Percentiles rank a stretch among this genome's conserved stretches.
phyloP scores from a whole-genome alignment of 2,329 filamentous ascomycete genomes.

The Cercospora brassicicola region DNA sequence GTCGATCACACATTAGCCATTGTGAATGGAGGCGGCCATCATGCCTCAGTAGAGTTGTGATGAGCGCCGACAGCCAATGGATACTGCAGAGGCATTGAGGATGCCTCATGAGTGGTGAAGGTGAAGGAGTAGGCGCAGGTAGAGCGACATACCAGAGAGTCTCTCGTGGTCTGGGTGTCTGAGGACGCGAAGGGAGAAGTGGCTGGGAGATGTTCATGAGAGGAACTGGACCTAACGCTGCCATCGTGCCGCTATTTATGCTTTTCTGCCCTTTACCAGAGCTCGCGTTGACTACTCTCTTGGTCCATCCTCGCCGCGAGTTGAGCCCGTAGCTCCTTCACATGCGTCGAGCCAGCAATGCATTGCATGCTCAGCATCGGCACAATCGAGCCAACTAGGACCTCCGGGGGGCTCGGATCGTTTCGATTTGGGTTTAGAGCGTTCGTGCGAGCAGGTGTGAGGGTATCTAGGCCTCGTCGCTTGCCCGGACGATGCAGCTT shows the following conservation, averaged over 20 bases:
- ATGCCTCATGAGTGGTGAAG: neutral
- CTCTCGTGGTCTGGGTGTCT: slow-evolving; percentile 3
- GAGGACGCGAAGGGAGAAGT: slow-evolving; percentile 14
- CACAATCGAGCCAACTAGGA: slow-evolving; percentile 45
- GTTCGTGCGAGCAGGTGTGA: slow-evolving; percentile 31
- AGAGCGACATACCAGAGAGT: slow-evolving; percentile 21
- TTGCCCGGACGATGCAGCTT: slow-evolving; percentile 27
- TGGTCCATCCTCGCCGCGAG: slow-evolving; percentile 21
- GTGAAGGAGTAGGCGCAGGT: neutral
- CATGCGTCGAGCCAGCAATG: slow-evolving; percentile 18
- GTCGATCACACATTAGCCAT: slow-evolving; percentile 10
- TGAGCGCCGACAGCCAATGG: slow-evolving; percentile 15
- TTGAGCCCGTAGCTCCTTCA: slow-evolving; percentile 21
- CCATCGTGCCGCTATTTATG: slow-evolving; percentile 36
- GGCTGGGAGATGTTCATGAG: slow-evolving; percentile 25
- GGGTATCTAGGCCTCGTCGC: slow-evolving; percentile 30
- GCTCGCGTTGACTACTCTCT: neutral
- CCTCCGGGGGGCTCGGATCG: slow-evolving; percentile 46
- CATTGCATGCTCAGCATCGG: slow-evolving; percentile 21
- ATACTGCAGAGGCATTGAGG: neutral
- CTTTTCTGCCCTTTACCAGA: slow-evolving; percentile 24
- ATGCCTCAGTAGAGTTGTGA: neutral
- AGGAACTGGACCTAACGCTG: slow-evolving; percentile 15
- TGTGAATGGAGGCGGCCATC: slow-evolving; percentile 4
- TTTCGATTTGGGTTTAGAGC: slow-evolving; percentile 46